These are phyloP conservation scores for Pythium graminicola DNA, from an alignment of 352 stramenopile species.

Conservation along the genomic window DNA sequence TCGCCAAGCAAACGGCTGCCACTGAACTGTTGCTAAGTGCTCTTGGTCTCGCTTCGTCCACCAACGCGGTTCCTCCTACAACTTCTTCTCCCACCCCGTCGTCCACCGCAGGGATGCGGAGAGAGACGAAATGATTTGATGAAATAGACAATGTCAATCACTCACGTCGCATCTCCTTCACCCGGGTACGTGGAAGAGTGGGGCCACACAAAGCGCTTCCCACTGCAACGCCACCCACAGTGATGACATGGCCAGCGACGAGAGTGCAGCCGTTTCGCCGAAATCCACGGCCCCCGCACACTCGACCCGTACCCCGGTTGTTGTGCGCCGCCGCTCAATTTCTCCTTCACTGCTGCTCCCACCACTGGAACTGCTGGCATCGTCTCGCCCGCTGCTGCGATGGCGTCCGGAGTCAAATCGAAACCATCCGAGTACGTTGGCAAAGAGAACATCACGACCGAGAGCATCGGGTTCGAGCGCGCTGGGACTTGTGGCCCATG, in stretches of 20 bases:
- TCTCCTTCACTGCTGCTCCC: constrained; percentile 20
- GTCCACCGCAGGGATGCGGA: constrained; percentile 3
- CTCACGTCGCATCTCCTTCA: neutral
- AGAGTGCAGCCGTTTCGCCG: constrained; percentile 38
- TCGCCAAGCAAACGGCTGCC: constrained; percentile 34
- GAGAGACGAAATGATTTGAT: constrained; percentile 15
- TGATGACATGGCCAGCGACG: constrained; percentile 49
- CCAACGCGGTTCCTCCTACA: no score
- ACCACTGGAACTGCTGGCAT: constrained; percentile 6
- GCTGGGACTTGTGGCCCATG: constrained; percentile 16
- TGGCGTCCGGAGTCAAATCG: constrained; percentile 16
- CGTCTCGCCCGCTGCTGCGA: neutral
- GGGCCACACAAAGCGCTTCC: constrained; percentile 55
- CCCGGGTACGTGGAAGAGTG: constrained; percentile 37
- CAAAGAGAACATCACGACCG: constrained; percentile 16
- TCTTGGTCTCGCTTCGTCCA: constrained; percentile 22
- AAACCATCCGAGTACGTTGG: constrained; percentile 25
- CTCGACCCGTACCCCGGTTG: constrained; percentile 37
- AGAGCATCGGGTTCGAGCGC: constrained; percentile 11
- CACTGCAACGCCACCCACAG: constrained; percentile 58
- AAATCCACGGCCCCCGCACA: constrained; percentile 58
- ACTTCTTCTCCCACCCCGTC: neutral
- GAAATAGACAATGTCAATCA: neutral
- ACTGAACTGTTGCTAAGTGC: constrained; percentile 52
- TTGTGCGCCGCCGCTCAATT: constrained; percentile 13